Percentiles rank a stretch among this genome's conserved stretches.
phyloP scores from a whole-genome alignment of 1,284 basidiomycete species.

The Vanrija sp. region DNA sequence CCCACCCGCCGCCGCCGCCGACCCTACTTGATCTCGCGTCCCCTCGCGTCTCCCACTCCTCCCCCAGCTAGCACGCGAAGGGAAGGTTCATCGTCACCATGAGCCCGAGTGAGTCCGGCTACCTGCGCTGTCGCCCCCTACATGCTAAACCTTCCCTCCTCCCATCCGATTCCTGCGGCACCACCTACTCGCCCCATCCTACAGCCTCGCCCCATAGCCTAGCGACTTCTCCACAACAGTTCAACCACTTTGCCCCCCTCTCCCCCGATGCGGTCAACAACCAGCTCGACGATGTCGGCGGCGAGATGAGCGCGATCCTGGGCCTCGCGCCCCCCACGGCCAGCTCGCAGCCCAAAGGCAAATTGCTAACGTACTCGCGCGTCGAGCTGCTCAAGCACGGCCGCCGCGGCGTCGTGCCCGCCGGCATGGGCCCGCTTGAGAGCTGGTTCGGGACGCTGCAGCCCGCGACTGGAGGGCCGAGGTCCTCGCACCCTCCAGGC shows the following conservation, averaged over 20 bases:
- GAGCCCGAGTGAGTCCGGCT: not conserved
- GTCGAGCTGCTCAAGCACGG: conserved; percentile 9
- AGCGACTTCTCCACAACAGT: conserved; percentile 23
- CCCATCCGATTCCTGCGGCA: not conserved
- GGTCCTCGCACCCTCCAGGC: not conserved
- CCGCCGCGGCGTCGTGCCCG: conserved; percentile 2
- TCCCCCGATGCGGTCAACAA: conserved; percentile 38
- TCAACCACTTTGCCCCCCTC: conserved; percentile 43
- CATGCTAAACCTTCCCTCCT: not conserved
- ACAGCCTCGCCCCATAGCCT: conserved; percentile 15
- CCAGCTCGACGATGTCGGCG: conserved; percentile 19
- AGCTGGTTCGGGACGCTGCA: conserved; percentile 11
- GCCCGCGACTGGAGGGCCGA: not conserved
- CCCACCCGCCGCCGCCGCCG: not conserved
- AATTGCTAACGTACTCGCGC: conserved; percentile 13
- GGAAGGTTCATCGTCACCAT: not conserved
- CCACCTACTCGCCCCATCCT: not conserved
- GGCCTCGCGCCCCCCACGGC: conserved; percentile 10
- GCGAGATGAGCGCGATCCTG: conserved; percentile 26
- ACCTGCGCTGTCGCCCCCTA: not conserved
- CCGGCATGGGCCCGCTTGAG: conserved; percentile 9
- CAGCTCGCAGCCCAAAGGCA: conserved; percentile 3
- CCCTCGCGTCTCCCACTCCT: not conserved
- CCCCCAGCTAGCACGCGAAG: not conserved
- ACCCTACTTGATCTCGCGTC: not conserved